Conservation (phyloP, 768 basidiomycete species). For the Boletus fagicola region DNA sequence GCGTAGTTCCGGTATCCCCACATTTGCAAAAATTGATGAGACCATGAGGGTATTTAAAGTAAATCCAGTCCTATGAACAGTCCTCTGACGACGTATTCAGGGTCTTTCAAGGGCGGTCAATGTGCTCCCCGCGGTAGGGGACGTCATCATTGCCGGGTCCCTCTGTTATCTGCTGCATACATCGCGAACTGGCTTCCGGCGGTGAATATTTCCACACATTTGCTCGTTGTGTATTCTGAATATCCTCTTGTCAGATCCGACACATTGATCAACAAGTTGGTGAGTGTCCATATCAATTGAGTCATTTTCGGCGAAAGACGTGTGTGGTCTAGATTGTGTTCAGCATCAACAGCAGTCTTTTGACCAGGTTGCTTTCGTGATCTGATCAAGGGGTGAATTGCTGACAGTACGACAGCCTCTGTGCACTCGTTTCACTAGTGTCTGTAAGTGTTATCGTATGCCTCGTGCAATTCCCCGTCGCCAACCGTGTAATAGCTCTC, state of each 20-base stretch:
- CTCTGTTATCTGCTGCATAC: neutral
- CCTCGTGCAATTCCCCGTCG: neutral
- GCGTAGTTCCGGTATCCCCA: neutral
- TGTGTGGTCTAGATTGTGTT: conserved; percentile 42
- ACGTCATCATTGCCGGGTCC: neutral
- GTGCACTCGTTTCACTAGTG: conserved; percentile 53
- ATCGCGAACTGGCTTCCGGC: neutral
- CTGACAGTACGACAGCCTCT: conserved; percentile 34
- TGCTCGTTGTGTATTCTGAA: neutral
- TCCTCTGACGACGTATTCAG: neutral
- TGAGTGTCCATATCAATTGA: neutral
- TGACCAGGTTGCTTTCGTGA: conserved; percentile 23
- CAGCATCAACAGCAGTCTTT: conserved; percentile 41
- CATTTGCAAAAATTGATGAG: neutral
- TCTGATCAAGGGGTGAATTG: neutral
- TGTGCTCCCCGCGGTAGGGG: neutral
- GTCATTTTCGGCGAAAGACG: neutral
- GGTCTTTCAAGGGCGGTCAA: neutral
- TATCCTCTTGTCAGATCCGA: neutral
- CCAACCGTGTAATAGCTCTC: conserved; percentile 38
- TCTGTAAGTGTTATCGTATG: conserved; percentile 33
- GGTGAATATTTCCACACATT: neutral
- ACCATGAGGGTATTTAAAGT: neutral
- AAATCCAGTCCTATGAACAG: neutral
- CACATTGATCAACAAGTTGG: neutral